Evolutionary conservation across 495 filamentous ascomycete genomes (phyloP).

Genomic region (Acidomyces sp.): DNA sequence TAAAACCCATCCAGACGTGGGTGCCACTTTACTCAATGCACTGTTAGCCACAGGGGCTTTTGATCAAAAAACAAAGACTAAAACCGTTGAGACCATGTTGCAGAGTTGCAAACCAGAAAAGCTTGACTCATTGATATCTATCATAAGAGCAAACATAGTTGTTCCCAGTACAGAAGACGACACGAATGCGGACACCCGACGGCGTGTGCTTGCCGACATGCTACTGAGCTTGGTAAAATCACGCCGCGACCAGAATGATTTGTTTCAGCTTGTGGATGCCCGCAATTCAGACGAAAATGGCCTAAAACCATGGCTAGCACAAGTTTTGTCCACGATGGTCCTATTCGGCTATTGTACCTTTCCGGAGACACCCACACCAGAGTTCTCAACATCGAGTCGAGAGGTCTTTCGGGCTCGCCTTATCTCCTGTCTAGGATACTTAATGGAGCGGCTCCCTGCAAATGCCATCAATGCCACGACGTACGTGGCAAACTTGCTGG

Average conservation of each 20-base stretch:
- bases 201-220: constrained; percentile 41
- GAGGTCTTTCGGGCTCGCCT: constrained; percentile 4
- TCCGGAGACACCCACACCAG: background rate
- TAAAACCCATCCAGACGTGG: constrained; percentile 46
- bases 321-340: no score
- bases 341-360: no score
- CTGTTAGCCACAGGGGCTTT: constrained; percentile 59
- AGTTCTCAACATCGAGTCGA: background rate
- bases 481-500: background rate
- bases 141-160: constrained; percentile 33
- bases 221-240: constrained; percentile 34
- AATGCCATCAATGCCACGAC: background rate
- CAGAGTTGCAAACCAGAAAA: constrained; percentile 41
- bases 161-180: constrained; percentile 24
- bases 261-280: no score
- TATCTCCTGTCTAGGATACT: constrained; percentile 1
- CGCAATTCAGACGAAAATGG: no score
- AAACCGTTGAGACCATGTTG: constrained; percentile 69
- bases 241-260: constrained; percentile 22
- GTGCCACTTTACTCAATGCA: constrained; percentile 45
- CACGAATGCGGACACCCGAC: constrained; percentile 32
- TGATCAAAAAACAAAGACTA: constrained; percentile 75
- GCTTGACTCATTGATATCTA: constrained; percentile 31
- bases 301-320: no score
- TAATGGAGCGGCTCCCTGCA: background rate